Base-by-base conservation (phyloP, 208 protist species). In the Blechomonas ayalai region DNA sequence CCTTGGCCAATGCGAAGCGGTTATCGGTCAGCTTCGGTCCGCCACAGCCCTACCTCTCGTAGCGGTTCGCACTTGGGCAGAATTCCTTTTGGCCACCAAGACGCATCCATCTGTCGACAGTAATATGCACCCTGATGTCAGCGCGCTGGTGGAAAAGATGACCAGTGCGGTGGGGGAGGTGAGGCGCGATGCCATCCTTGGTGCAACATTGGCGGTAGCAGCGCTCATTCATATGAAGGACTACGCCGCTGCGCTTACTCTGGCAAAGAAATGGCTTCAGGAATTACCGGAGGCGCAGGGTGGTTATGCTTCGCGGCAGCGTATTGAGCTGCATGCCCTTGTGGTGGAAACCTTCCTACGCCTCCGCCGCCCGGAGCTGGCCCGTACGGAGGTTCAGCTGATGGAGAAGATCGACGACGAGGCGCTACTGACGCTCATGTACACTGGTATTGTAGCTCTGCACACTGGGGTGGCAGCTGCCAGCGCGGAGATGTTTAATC, bases 381-480 rank as follows among this genome's bases (percentile, higher is more conserved):
- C 91, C 0, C 50, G 62, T 16, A 44, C 54, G 10, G 72, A 92
- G 59, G 63, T 92, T 15, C 62, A 71, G 31, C 42, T 19, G 13
- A 95, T 97, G 86, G 69, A 85, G 46, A 49, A 77, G 36, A n/a
- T 76, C 16, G 79, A 95, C 56, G 76, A 93, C 20, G 88, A 95
- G 49, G 69, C 83, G 2, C 52, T 82, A 7, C 22, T 89, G 8
- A 83, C 85, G 9, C 50, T 90, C n/a, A 49, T 97, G 13, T 67
- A 60, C 34, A 49, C 47, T 2, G 87, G 85, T 29, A 56, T 77
- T 22, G 73, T 90, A 4, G 36, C 48, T 18, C 46, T 97, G 8
- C 58, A 79, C 33, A 59, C 76, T 28, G 90, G 66, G 1, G 51
- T 65, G 13, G 45, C 51, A 8, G 34, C 42, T 13, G 16, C 33